Evolutionary conservation across 371 early-diverging fungal species (phyloP), one percentile per base, ranked within the genome.

Genomic region (Encephalitozoon hellem): DNA sequence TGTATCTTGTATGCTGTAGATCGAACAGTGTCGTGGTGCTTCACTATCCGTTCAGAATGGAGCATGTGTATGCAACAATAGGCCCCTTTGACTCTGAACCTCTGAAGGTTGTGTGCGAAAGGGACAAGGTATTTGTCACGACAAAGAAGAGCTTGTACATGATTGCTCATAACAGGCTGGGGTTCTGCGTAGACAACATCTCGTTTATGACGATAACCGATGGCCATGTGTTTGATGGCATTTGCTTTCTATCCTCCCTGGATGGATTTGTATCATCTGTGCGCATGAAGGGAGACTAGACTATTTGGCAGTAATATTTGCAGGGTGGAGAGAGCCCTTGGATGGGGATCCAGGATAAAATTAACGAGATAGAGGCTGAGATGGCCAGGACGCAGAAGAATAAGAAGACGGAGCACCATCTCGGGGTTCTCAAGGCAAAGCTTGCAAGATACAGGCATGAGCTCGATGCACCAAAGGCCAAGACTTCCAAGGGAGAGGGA

Each of bases 381-480:
- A 83, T 83, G 80, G 82, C 81, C 30, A 74, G 82, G 55, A 83
- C 84, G 0, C 84, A 83, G 52, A 83, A 83, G 71, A 83, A 83
- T 73, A 81, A 83, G 71, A 76, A 74, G 49, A 83, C 84, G 28
- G 84, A 81, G 43, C 70, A 79, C 28, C 84, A 83, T 53, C 72
- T 83, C 15, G 84, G 84, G 39, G 18, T 69, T 32, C 74, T 83
- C 0, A 83, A 83, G 77, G 84, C 84, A 5, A 81, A 77, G 67
- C 71, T 83, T 51, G 82, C 81, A n/a, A 79, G 74, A 41, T 72
- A 77, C 39, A 76, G 80, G 66, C 51, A 70, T 38, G 82, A 81
- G 67, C 67, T 83, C 0, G 70, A 77, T 34, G 71, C 72, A 26
- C 79, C 81, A 26, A 83, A 79, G 52, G 51, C 67, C 21, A 55